Evolutionary conservation across 345 rosid genomes (phyloP).

Genomic region (Microthlaspi erraticum): DNA sequence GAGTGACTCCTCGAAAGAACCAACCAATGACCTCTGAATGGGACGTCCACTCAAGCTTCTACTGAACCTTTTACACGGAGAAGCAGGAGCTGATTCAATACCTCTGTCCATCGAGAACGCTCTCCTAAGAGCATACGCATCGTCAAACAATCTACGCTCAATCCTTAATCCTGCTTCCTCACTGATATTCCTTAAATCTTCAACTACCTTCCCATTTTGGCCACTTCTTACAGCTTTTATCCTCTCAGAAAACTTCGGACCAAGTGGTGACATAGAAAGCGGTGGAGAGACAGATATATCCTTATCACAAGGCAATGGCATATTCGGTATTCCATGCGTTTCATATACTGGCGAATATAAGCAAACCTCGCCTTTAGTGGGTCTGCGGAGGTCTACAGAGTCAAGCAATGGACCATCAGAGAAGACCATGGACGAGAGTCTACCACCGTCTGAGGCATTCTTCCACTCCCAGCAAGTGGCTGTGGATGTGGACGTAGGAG

Average conservation of each 20-base stretch:
- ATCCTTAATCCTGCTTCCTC: constrained; percentile 50
- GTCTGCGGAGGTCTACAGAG: constrained; percentile 41
- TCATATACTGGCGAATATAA: constrained; percentile 48
- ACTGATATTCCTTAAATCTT: constrained; percentile 48
- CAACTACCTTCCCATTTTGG: constrained; percentile 45
- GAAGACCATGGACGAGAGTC: constrained; percentile 52
- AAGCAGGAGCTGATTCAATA: constrained; percentile 51
- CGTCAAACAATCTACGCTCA: constrained; percentile 65
- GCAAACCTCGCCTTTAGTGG: constrained; percentile 42
- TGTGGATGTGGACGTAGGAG: constrained; percentile 46
- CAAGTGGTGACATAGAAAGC: constrained; percentile 84
- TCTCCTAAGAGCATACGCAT: constrained; percentile 53
- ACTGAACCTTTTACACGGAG: constrained; percentile 54
- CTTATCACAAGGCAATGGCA: constrained; percentile 48
- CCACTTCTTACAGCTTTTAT: constrained; percentile 47
- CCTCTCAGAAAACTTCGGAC: constrained; percentile 74
- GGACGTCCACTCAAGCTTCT: constrained; percentile 82
- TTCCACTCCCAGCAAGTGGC: constrained; percentile 58
- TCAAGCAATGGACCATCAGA: constrained; percentile 83
- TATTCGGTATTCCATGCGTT: constrained; percentile 45
- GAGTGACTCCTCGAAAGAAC: constrained; percentile 96
- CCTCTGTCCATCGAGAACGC: constrained; percentile 64
- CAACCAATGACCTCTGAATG: constrained; percentile 85
- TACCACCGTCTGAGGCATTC: constrained; percentile 41
- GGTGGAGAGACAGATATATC: constrained; percentile 63